Evolutionary conservation across 768 basidiomycete genomes (phyloP).

Genomic region (Pluteus cervinus): DNA sequence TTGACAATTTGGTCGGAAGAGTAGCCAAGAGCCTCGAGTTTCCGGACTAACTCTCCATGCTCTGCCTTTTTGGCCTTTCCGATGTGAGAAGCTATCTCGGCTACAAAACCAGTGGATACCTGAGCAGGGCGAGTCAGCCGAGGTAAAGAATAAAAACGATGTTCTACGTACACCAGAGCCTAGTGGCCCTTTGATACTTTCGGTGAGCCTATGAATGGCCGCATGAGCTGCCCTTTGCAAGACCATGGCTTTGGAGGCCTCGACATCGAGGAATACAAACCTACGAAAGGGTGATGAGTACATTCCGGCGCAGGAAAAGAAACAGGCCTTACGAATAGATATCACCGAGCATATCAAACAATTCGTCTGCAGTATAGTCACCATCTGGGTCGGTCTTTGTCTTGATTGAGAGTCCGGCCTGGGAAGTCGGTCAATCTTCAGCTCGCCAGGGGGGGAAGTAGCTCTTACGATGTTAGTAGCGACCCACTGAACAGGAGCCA

Average conservation of each 20-base stretch:
- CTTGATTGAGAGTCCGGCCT: constrained; percentile 75
- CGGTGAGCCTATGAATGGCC: constrained; percentile 47
- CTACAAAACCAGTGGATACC: not conserved
- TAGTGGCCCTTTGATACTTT: constrained; percentile 54
- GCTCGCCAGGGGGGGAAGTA: not conserved
- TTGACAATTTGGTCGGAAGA: constrained; percentile 61
- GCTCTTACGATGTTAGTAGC: constrained; percentile 59
- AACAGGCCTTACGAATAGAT: constrained; percentile 56
- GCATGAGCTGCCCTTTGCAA: constrained; percentile 43
- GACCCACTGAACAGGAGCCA: constrained; percentile 64
- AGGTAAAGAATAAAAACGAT: too few species aligned
- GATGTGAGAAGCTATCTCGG: constrained; percentile 31
- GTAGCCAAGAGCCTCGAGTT: constrained; percentile 49
- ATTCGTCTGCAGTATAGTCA: constrained; percentile 53
- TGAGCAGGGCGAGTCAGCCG: too few species aligned
- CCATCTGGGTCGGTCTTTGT: constrained; percentile 46
- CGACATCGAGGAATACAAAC: constrained; percentile 72
- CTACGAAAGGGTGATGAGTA: constrained; percentile 27
- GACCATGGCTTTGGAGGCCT: constrained; percentile 51
- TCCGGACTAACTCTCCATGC: constrained; percentile 48
- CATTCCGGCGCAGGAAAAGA: not conserved
- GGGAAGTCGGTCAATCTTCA: not conserved
- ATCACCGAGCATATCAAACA: constrained; percentile 59
- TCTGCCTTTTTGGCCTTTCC: constrained; percentile 36
- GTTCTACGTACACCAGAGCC: too few species aligned